These are phyloP conservation scores for Hebeloma cylindrosporum DNA, from an alignment of 768 basidiomycete genomes.

Conservation along the genomic window DNA sequence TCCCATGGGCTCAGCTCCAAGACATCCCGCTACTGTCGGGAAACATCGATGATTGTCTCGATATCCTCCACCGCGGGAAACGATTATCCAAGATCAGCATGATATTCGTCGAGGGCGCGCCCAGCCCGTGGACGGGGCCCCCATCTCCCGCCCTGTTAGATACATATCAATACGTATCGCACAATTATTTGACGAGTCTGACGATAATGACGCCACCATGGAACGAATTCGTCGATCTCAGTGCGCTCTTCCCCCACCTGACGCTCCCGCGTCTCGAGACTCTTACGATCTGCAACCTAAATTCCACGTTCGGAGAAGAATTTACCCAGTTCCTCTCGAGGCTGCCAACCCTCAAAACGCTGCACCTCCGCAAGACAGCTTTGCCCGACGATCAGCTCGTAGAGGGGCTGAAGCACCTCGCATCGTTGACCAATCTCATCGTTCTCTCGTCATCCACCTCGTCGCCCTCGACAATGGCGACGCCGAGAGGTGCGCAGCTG, in stretches of 20 bases:
- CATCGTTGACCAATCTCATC: conserved; percentile 34
- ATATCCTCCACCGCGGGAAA: conserved; percentile 29
- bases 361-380: conserved; percentile 40
- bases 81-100: conserved; percentile 28
- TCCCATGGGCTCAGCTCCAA: conserved; percentile 35
- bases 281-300: conserved; percentile 41
- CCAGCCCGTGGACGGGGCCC: conserved; percentile 10
- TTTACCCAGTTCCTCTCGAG: conserved; percentile 36
- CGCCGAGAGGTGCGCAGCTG: conserved; percentile 6
- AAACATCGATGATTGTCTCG: conserved; percentile 32
- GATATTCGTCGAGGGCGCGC: conserved; percentile 28
- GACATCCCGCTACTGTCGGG: conserved; percentile 34
- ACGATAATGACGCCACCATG: conserved; percentile 38
- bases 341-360: conserved; percentile 30
- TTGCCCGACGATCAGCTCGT: conserved; percentile 35
- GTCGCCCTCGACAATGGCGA: neutral
- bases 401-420: conserved; percentile 31
- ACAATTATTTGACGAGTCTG: conserved; percentile 33
- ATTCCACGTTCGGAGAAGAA: conserved; percentile 31
- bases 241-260: conserved; percentile 36
- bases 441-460: conserved; percentile 28
- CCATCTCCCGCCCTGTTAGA: conserved; percentile 11
- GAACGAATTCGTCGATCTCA: conserved; percentile 35
- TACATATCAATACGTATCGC: conserved; percentile 25
- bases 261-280: conserved; percentile 35